Base-by-base conservation (phyloP, 352 stramenopile species). In the Aphanomyces invadans region DNA sequence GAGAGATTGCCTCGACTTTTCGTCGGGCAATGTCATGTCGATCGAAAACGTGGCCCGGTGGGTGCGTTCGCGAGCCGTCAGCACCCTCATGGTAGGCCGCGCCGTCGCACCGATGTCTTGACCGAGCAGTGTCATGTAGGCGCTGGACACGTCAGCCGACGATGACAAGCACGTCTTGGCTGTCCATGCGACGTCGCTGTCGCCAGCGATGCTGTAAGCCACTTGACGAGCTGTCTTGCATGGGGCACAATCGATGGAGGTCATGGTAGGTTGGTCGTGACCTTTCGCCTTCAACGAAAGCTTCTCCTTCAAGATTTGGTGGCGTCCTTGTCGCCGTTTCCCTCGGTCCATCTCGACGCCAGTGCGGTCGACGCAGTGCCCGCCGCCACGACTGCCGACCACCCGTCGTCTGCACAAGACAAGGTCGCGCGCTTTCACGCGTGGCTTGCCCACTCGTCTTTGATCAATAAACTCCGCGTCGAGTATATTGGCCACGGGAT, bases 251-350 rank as follows among this genome's bases (percentile, higher is more conserved):
- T n/a, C n/a, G n/a, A n/a, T n/a, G n/a, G n/a, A n/a, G n/a, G n/a
- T n/a, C n/a, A n/a, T n/a, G n/a, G n/a, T 67, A 67, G 60, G 5
- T 32, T 32, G 17, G 26, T 67, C 23, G 54, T 88, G 21, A 28
- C 29, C 5, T 89, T 88, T 51, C 79, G 82, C 1, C 19, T 70
- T 9, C 86, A 74, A 36, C 76, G 80, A 31, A 89, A 88, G 68
- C 60, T 69, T 19, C 79, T 89, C 67, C 46, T 90, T 0, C 65
- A 60, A 19, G 66, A 73, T 21, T 72, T 75, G 2, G 46, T 69
- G 3, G 32, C 12, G 38, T n/a, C 7, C 31, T 5, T 70, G 32
- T n/a, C 52, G 52, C 26, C 52, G 52, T n/a, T n/a, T n/a, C n/a
- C n/a, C n/a, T n/a, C n/a, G n/a, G n/a, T n/a, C n/a, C n/a, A n/a